A percentile compares a stretch with the other conserved stretches of the same genome.
These are phyloP conservation scores for Cardamine chenopodiifolia DNA, from an alignment of 345 rosid genomes.

Conservation along the genomic window DNA sequence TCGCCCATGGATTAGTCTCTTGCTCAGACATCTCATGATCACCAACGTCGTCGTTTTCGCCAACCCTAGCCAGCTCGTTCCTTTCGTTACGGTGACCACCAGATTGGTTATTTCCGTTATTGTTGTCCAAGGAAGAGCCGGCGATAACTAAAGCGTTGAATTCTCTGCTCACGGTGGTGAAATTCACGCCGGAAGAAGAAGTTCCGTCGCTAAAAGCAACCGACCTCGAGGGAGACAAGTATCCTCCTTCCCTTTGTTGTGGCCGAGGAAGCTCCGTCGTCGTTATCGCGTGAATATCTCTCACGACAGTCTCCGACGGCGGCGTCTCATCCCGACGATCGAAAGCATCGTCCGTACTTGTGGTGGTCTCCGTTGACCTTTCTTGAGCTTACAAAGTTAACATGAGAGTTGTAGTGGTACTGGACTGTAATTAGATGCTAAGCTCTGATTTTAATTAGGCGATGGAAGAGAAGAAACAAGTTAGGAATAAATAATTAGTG, in stretches of 20 bases:
- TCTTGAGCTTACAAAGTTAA: conserved; percentile 37
- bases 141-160: conserved; percentile 95
- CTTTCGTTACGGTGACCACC: conserved; percentile 17
- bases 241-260: conserved; percentile 46
- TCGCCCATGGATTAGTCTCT: conserved; percentile 85
- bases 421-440: conserved; percentile 15
- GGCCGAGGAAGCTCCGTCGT: conserved; percentile 46
- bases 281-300: conserved; percentile 87
- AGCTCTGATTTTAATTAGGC: conserved; percentile 26
- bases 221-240: conserved; percentile 52
- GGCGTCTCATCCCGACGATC: conserved; percentile 24
- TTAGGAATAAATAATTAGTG: conserved; percentile 28
- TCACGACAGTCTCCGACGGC: conserved; percentile 38
- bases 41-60: conserved; percentile 59
- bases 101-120: conserved; percentile 3
- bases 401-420: conserved; percentile 17
- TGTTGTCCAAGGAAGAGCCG: conserved; percentile 57
- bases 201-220: conserved; percentile 45
- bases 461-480: conserved; percentile 11
- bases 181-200: conserved; percentile 62
- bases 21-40: conserved; percentile 60
- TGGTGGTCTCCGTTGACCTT: conserved; percentile 22
- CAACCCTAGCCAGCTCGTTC: conserved; percentile 59
- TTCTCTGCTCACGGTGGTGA: conserved; percentile 87
- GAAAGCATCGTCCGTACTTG: conserved; percentile 14